Percentiles rank a stretch among this genome's conserved stretches.
phyloP scores from a whole-genome alignment of 1,284 basidiomycete species.

The Puccinia horiana region DNA sequence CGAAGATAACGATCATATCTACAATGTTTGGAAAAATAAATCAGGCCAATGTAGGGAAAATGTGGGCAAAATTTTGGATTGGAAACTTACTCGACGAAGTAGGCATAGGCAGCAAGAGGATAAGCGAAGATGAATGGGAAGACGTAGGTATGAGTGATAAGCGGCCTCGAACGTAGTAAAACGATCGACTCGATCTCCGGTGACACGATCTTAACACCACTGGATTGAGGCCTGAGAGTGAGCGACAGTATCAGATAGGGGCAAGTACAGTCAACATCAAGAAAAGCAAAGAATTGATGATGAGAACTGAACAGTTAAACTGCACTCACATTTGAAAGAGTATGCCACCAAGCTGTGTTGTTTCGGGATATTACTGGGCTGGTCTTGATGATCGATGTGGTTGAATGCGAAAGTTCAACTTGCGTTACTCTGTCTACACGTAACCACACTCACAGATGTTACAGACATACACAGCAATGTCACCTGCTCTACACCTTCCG shows the following conservation, averaged over 20 bases:
- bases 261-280: not conserved
- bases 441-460: no score
- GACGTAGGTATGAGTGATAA: constrained; percentile 57
- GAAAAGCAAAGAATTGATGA: not conserved
- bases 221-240: not conserved
- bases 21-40: not conserved
- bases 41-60: not conserved
- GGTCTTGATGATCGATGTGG: no score
- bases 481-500: no score
- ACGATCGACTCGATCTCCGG: constrained; percentile 43
- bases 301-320: not conserved
- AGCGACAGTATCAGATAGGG: not conserved
- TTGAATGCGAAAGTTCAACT: no score
- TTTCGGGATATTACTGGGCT: not conserved
- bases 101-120: constrained; percentile 69
- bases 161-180: constrained; percentile 36
- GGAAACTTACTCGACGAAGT: constrained; percentile 80
- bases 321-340: not conserved
- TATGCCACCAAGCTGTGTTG: not conserved
- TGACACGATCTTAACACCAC: constrained; percentile 32
- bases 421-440: no score
- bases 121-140: constrained; percentile 59
- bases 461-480: no score
- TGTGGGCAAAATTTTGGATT: constrained; percentile 60
- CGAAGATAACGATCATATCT: constrained; percentile 52